Evolutionary conservation across 164 flowering plant genomes (phyloP), one percentile per base, ranked within the genome.

Genomic region (Tetrastigma voinierianum): DNA sequence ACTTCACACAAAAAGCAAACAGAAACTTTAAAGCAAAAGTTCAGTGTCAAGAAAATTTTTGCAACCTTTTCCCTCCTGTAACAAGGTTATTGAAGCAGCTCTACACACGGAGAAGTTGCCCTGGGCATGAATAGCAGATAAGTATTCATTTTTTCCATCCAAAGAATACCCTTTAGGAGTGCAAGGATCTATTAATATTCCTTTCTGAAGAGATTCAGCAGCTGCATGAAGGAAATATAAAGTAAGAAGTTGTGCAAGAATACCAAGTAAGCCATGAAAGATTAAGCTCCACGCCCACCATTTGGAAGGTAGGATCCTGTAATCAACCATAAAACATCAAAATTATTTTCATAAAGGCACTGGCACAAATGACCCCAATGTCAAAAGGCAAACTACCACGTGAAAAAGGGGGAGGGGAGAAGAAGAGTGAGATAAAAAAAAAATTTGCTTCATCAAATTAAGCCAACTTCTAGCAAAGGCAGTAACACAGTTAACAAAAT

Each of bases 31-130:
- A 56, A 18, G 4, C 9, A 55, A 24, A 4, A 19, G 32, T n/a
- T 19, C 0, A 32, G 23, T 9, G 19, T 9, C 3, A 10, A 55
- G n/a, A 46, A 52, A 55, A n/a, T 8, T 3, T 32, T 24, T 59
- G 10, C 14, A 53, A 86, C 99, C 97, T 82, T 85, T 90, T 72
- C 90, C 97, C 73, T 83, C 85, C 64, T 86, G 95, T 69, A 95
- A 77, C 62, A 92, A 67, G 68, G 25, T 78, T 59, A 88, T 66
- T 49, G 98, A 88, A 67, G 95, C 98, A 60, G 90, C 84, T 85
- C 93, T 81, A 72, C 99, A 95, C 74, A 87, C 96, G 12, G 98
- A 81, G 76, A 90, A 95, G 79, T 90, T 93, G 59, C 99, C 99
- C 73, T 59, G 51, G 1, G 96, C 83, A 61, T 78, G 81, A 77